phyloP scores from a whole-genome alignment of 2,329 filamentous ascomycete species.

The Aplosporella prunicola region DNA sequence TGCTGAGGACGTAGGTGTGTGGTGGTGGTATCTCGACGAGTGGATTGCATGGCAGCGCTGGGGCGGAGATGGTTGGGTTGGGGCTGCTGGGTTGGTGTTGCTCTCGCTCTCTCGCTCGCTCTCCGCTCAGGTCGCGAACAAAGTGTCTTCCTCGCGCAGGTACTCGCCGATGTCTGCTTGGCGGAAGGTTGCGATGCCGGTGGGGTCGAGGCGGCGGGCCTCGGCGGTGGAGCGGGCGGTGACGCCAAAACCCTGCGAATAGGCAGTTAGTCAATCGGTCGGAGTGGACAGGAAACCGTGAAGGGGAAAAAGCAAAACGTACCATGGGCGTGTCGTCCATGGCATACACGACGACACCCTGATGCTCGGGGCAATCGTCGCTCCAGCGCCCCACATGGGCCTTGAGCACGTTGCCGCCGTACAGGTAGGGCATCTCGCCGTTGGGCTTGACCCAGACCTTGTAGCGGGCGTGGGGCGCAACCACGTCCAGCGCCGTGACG shows the following conservation, averaged over 20 bases:
- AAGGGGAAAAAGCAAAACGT: constrained; percentile 22
- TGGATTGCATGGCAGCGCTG: too few relatives aligned
- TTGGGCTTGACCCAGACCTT: constrained; percentile 97
- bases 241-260: constrained; percentile 72
- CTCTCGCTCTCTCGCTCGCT: too few relatives aligned
- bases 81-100: too few relatives aligned
- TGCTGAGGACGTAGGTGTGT: too few relatives aligned
- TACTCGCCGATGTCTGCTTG: constrained; percentile 95
- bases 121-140: constrained; percentile 41
- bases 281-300: too few relatives aligned
- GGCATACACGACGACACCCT: constrained; percentile 78
- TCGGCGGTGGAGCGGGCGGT: constrained; percentile 82
- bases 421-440: constrained; percentile 95
- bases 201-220: constrained; percentile 76
- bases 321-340: constrained; percentile 81
- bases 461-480: constrained; percentile 84
- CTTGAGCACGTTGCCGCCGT: constrained; percentile 82
- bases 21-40: too few relatives aligned
- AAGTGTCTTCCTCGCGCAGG: constrained; percentile 66
- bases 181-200: constrained; percentile 77
- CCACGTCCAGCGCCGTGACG: constrained; percentile 81
- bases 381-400: constrained; percentile 75
- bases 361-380: constrained; percentile 88
- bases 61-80: too few relatives aligned
- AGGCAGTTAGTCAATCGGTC: background rate